Evolutionary conservation across 2,329 filamentous ascomycete genomes (phyloP), one percentile per base, ranked within the genome.

Genomic region (Exophiala sideris): DNA sequence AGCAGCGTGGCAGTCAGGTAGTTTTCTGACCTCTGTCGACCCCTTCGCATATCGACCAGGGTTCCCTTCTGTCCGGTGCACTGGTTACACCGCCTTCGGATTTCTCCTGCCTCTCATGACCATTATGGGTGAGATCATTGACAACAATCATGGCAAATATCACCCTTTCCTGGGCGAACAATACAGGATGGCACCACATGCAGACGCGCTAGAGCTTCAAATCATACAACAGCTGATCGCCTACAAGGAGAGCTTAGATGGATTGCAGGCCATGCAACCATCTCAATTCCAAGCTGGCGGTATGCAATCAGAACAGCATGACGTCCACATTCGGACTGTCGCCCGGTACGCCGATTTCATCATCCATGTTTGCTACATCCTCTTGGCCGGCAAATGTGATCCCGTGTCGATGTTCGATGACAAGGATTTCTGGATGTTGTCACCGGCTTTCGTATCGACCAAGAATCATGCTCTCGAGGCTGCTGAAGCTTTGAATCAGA

Each of bases 351-450:
- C 72, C 58, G 75, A 70, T 1, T 73, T 77, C 57, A 73, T 79
- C 18, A 58, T 78, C 1, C 75, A 78, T 46, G 76, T 79, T 0
- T 67, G 79, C 0, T 70, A 78, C 54, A 74, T 79, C 3, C 66
- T 79, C 0, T 64, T 79, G 0, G 68, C 77, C 55, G 76, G 76
- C 0, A 76, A 77, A 62, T 78, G 74, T 74, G 76, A 79, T 52
- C 71, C 74, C 2, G 73, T 78, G 33, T 73, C 69, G 18, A 76
- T 79, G 73, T 65, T 79, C 34, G 76, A 79, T 52, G 71, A 77
- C 54, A 67, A 71, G 16, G 75, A 76, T 48, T 71, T 73, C 61
- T 79, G 75, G 75, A 56, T 72, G 73, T 5, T 73, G 74, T 9
- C 64, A 68, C n/a, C 67, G 68, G 5, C 77, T 76, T 62, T 67